Conservation (phyloP, 257 asterid genomes). For the Cinchona pubescens region DNA sequence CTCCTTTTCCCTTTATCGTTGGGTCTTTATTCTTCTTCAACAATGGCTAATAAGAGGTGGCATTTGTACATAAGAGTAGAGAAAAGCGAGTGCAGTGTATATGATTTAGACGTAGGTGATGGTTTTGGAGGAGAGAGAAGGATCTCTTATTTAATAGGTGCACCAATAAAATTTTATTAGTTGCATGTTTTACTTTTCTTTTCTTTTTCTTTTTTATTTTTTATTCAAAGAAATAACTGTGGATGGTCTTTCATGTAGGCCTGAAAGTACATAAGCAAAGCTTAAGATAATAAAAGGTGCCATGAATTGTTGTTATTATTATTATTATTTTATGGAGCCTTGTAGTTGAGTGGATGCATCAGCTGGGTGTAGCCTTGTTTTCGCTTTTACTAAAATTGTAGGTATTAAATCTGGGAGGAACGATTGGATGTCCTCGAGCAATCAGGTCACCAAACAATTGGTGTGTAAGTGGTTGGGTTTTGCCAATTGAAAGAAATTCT, state of each 20-base stretch:
- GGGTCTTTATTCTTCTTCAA: not conserved
- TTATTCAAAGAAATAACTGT: not conserved
- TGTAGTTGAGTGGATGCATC: not conserved
- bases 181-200: not conserved
- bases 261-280: not conserved
- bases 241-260: not conserved
- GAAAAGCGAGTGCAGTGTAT: not conserved
- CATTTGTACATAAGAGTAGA: conserved; percentile 13
- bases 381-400: too few relatives aligned
- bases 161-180: not conserved
- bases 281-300: not conserved
- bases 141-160: conserved; percentile 6
- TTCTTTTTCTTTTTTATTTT: too few relatives aligned
- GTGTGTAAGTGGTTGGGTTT: too few relatives aligned
- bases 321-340: not conserved
- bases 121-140: not conserved
- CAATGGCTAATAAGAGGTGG: conserved; percentile 5
- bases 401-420: too few relatives aligned
- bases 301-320: not conserved
- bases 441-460: too few relatives aligned
- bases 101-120: not conserved
- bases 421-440: too few relatives aligned
- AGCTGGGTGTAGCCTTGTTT: too few relatives aligned
- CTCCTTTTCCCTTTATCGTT: too few relatives aligned
- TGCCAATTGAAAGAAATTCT: too few relatives aligned